These are phyloP conservation scores for Sugiyamaella chiloensis DNA, from an alignment of 805 yeast genomes.

Conservation along the genomic window DNA sequence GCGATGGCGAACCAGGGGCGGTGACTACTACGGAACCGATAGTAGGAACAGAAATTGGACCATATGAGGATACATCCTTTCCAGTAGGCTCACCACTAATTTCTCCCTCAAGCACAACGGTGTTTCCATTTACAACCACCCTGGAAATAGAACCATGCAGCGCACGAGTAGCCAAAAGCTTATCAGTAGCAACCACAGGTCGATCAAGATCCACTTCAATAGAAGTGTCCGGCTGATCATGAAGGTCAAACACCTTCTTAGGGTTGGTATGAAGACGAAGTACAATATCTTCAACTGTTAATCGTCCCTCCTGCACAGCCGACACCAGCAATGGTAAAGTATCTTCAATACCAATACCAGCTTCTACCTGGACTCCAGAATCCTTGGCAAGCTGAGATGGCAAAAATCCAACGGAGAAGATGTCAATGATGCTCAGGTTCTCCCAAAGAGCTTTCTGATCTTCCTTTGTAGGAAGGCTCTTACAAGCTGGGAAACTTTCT, in stretches of 20 bases:
- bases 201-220: conserved; percentile 86
- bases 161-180: conserved; percentile 43
- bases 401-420: conserved; percentile 78
- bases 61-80: conserved; percentile 42
- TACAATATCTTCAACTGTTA: conserved; percentile 70
- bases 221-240: conserved; percentile 65
- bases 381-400: conserved; percentile 72
- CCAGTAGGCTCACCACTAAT: conserved; percentile 57
- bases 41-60: conserved; percentile 32
- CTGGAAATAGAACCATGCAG: conserved; percentile 85
- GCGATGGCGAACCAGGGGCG: conserved; percentile 15
- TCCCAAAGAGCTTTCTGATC: conserved; percentile 85
- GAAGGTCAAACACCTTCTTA: conserved; percentile 73
- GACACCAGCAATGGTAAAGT: conserved; percentile 76
- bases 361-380: conserved; percentile 54
- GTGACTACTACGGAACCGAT: not conserved
- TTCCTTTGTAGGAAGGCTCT: conserved; percentile 71
- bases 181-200: conserved; percentile 40
- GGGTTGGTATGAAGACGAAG: conserved; percentile 78
- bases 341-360: conserved; percentile 78
- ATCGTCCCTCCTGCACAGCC: conserved; percentile 70
- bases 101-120: conserved; percentile 83
- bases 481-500: conserved; percentile 65
- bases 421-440: conserved; percentile 67
- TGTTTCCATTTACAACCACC: conserved; percentile 72